Evolutionary conservation across 208 protist genomes (phyloP).

Genomic region (Acanthamoeba lenticulata): DNA sequence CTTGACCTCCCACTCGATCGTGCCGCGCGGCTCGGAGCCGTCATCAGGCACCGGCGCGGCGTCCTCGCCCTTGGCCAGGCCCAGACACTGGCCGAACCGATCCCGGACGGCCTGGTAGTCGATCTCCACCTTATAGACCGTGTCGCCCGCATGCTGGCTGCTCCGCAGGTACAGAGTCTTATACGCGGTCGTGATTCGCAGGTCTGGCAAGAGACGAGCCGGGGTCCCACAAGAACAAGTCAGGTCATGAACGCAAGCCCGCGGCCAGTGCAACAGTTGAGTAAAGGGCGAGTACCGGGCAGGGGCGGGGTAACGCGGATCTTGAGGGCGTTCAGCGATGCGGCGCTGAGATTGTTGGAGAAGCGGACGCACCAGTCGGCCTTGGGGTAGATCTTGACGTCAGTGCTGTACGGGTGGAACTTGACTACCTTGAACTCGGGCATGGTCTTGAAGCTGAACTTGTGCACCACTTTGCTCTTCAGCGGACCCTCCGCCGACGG

Average conservation of each 20-base stretch:
- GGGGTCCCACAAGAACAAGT: background rate
- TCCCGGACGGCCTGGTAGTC: constrained; percentile 52
- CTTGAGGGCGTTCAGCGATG: background rate
- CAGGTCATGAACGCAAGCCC: background rate
- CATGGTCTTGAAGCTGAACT: constrained; percentile 60
- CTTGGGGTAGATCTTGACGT: constrained; percentile 67
- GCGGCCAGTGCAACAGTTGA: background rate
- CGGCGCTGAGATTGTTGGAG: background rate
- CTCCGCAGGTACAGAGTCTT: constrained; percentile 58
- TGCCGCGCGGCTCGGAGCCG: background rate
- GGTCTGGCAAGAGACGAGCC: background rate
- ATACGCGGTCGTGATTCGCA: background rate
- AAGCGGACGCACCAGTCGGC: constrained; percentile 62
- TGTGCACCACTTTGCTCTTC: background rate
- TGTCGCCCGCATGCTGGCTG: constrained; percentile 30
- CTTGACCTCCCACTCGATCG: constrained; percentile 69
- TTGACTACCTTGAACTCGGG: constrained; percentile 64
- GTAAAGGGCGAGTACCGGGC: background rate
- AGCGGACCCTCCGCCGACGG: constrained; percentile 47
- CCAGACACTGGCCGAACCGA: constrained; percentile 44
- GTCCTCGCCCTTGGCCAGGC: constrained; percentile 13
- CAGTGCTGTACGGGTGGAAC: constrained; percentile 15
- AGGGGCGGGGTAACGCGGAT: constrained; percentile 49
- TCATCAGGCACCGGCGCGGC: constrained; percentile 11
- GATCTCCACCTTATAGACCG: constrained; percentile 63